These are phyloP conservation scores for Tetradesmus obliquus DNA, from an alignment of 139 green algal genomes.

Conservation along the genomic window DNA sequence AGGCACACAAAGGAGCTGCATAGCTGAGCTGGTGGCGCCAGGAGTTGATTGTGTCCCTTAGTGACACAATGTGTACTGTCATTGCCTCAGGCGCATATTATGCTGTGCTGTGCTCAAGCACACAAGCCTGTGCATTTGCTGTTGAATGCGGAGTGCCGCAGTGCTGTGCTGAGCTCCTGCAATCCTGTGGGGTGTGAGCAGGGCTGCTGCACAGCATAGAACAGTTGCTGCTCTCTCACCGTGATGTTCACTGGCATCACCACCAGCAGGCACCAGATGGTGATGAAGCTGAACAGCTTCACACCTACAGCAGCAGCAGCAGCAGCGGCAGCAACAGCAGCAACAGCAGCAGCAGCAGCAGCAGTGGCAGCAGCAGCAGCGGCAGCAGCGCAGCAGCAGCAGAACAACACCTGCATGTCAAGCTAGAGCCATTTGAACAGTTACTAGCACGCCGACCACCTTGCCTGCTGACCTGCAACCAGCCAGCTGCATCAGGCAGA, in stretches of 20 bases:
- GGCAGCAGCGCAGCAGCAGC: no score
- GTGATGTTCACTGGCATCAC: constrained; percentile 65
- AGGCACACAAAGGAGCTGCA: no score
- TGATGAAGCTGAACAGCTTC: constrained; percentile 41
- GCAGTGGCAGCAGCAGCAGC: neutral
- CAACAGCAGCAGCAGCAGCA: constrained; percentile 24
- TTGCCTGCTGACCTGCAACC: neutral
- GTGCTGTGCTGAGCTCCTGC: neutral
- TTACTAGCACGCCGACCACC: no score
- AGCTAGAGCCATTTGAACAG: no score
- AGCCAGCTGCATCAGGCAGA: constrained; percentile 36
- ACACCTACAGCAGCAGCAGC: constrained; percentile 34
- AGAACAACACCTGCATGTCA: no score
- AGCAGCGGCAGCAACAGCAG: neutral
- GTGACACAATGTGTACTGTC: no score
- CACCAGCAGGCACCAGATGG: constrained; percentile 53
- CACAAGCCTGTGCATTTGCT: neutral
- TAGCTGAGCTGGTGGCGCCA: no score
- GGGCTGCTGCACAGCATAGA: neutral
- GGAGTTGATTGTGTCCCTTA: no score
- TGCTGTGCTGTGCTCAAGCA: neutral
- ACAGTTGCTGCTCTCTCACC: constrained; percentile 43
- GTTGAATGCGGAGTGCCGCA: neutral
- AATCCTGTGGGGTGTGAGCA: neutral
- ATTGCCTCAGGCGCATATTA: no score